These are phyloP conservation scores for Blastobotrys robertii DNA, from an alignment of 805 yeast genomes.

Conservation along the genomic window DNA sequence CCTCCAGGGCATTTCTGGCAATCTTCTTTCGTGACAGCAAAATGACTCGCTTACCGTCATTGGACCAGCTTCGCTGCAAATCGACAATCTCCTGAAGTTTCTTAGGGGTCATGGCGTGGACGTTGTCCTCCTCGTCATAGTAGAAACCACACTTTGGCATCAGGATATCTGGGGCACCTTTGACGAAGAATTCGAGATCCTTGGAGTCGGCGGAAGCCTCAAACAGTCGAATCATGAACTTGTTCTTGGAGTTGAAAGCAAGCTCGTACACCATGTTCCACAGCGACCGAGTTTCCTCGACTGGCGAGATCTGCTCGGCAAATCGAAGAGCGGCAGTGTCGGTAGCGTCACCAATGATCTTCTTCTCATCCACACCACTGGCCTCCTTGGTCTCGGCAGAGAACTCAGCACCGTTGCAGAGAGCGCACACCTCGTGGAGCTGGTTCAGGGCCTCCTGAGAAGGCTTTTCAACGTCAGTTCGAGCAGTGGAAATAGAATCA, in stretches of 20 bases:
- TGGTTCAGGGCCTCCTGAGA: conserved; percentile 3
- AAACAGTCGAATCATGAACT: conserved; percentile 17
- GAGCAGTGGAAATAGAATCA: conserved; percentile 9
- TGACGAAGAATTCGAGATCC: conserved; percentile 29
- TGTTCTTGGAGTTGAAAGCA: conserved; percentile 36
- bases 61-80: neutral
- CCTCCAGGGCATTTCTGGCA: neutral
- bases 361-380: conserved; percentile 1
- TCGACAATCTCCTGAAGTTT: neutral
- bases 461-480: conserved; percentile 19
- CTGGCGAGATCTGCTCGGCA: conserved; percentile 16
- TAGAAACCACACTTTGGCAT: conserved; percentile 34
- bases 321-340: conserved; percentile 34
- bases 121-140: conserved; percentile 23
- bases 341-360: conserved; percentile 37
- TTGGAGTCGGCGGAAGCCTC: neutral
- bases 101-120: conserved; percentile 3
- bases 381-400: conserved; percentile 2
- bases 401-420: conserved; percentile 12
- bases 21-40: neutral
- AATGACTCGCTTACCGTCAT: conserved; percentile 7
- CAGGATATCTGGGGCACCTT: conserved; percentile 49
- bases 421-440: conserved; percentile 2
- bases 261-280: conserved; percentile 10
- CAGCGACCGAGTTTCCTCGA: neutral